Percentiles rank a stretch among this genome's conserved stretches.
These are phyloP conservation scores for Annona squamosa DNA, from an alignment of 164 flowering plant species.

Conservation along the genomic window DNA sequence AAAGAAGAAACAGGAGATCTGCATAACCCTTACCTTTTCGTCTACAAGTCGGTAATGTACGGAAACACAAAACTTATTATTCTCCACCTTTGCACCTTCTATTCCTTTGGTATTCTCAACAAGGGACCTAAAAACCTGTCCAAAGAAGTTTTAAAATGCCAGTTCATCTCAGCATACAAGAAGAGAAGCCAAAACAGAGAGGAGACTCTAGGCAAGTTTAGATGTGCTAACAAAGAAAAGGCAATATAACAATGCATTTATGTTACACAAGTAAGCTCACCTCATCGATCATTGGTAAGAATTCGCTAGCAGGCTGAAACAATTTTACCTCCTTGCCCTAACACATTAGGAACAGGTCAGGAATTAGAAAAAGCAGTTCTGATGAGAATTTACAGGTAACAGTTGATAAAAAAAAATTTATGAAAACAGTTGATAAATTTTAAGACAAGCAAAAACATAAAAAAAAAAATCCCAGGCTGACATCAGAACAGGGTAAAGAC, in stretches of 20 bases:
- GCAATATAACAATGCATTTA: neutral
- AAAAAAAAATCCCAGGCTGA: neutral
- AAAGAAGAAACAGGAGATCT: too few species aligned
- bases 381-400: too few species aligned
- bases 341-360: neutral
- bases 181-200: neutral
- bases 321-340: constrained; percentile 73
- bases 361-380: neutral
- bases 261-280: constrained; percentile 21
- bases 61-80: constrained; percentile 88
- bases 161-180: neutral
- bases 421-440: too few species aligned
- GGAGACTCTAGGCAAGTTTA: neutral
- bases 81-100: constrained; percentile 81
- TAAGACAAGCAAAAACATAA: too few species aligned
- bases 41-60: constrained; percentile 96
- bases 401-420: neutral
- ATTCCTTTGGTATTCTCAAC: constrained; percentile 67
- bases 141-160: neutral
- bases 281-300: constrained; percentile 85
- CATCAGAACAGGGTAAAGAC: neutral
- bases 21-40: constrained; percentile 54
- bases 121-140: constrained; percentile 80
- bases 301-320: constrained; percentile 94
- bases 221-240: neutral